phyloP scores from a whole-genome alignment of 2,329 filamentous ascomycete species.

The Scedosporium dehoogii region DNA sequence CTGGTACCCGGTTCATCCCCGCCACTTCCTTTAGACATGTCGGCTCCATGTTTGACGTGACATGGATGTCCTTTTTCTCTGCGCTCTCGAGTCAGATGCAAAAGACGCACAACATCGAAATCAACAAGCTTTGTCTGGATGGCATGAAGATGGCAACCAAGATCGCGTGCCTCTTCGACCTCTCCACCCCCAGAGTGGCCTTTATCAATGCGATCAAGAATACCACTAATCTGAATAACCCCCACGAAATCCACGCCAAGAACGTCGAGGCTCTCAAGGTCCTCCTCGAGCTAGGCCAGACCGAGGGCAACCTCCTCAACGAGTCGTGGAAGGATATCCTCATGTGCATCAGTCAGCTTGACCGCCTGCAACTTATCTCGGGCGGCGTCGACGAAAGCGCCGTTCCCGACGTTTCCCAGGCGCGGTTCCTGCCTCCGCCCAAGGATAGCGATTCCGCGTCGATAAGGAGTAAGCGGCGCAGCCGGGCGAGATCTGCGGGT shows the following conservation, averaged over 20 bases:
- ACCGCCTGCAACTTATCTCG: constrained; percentile 88
- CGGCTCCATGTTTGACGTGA: constrained; percentile 96
- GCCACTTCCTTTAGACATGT: constrained; percentile 92
- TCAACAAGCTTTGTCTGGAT: constrained; percentile 86
- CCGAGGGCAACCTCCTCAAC: constrained; percentile 80
- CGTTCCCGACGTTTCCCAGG: constrained; percentile 84
- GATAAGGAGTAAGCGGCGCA: constrained; percentile 37
- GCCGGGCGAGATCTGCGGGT: constrained; percentile 37
- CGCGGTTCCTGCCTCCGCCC: constrained; percentile 56
- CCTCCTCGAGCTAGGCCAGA: constrained; percentile 82
- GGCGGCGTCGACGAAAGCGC: constrained; percentile 88
- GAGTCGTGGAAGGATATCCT: constrained; percentile 93
- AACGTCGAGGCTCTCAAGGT: constrained; percentile 92
- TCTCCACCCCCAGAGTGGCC: constrained; percentile 86
- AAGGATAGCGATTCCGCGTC: constrained; percentile 53
- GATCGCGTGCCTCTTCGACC: constrained; percentile 85
- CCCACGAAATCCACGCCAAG: constrained; percentile 90
- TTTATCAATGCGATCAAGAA: constrained; percentile 91
- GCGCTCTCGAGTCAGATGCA: constrained; percentile 89
- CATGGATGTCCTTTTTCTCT: constrained; percentile 98
- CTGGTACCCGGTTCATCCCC: constrained; percentile 70
- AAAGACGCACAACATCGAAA: constrained; percentile 84
- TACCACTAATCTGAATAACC: constrained; percentile 90
- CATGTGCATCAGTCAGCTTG: constrained; percentile 90
- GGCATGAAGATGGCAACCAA: constrained; percentile 90